Evolutionary conservation across 495 filamentous ascomycete species (phyloP), one percentile per base, ranked within the genome.

Genomic region (Neurospora tetrasperma): DNA sequence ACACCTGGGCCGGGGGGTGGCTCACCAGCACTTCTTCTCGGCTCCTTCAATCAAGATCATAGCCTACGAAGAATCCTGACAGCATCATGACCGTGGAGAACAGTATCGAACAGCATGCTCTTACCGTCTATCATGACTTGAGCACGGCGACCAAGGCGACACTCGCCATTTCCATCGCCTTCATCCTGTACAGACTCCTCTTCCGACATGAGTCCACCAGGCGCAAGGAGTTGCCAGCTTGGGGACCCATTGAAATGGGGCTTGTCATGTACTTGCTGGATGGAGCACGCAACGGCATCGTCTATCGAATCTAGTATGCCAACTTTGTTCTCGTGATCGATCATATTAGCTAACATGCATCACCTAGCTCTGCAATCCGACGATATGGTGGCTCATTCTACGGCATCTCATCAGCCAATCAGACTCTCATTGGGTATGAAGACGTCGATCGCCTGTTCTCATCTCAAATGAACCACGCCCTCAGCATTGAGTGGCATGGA

Each of bases 331-430:
- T 5, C 10, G 23, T 16, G 12, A 14, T 31, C 31, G 4, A 59
- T 5, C 6, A 35, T 1, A 18, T 18, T 0, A 14, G 27, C 54
- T 66, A 38, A 66, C 14, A 38, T 18, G 43, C 27, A 2, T 27
- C 10, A 10, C 18, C 3, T 11, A 73, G 71, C 23, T 44, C 66
- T 11, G 11, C 40, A 1, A 14, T 73, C 11, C 68, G 72, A 0
- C 68, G 72, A 62, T 71, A 70, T 6, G 12, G 42, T 31, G 72
- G 72, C 9, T 71, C 72, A 14, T 40, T 73, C 68, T 73, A 59
- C 7, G 72, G 72, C 31, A n/a, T 73, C 68, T 40, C 72, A 11
- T 59, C 72, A 1, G 40, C 16, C 6, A 69, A 73, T 12, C 72
- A 73, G 69, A 39, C 70, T 5, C 69, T 73, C 18, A 69, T 73